These are phyloP conservation scores for Rhizoclosmatium globosum DNA, from an alignment of 192 early-diverging fungal genomes.

Conservation along the genomic window DNA sequence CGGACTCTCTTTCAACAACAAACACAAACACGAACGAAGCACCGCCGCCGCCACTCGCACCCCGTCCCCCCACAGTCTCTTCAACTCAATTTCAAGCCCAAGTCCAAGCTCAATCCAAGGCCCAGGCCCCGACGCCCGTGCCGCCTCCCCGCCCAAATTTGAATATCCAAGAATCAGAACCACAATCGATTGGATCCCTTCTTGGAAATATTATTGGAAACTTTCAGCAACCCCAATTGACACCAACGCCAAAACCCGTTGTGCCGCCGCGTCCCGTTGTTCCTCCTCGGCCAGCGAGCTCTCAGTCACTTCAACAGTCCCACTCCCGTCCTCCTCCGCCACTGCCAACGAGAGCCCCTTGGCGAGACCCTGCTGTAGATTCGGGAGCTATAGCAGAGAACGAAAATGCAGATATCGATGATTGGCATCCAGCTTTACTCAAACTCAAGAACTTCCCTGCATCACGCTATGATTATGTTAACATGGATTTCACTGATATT, in stretches of 20 bases:
- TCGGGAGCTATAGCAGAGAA: background rate
- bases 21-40: background rate
- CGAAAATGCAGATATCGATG: background rate
- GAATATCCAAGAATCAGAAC: background rate
- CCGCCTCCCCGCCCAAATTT: too few relatives aligned
- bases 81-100: too few relatives aligned
- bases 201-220: too few relatives aligned
- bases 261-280: background rate
- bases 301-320: background rate
- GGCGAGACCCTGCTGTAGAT: background rate
- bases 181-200: background rate
- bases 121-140: too few relatives aligned
- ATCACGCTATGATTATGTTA: background rate
- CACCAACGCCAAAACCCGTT: background rate
- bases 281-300: background rate
- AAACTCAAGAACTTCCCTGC: background rate
- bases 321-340: background rate
- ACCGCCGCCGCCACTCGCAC: background rate
- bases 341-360: background rate
- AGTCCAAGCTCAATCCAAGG: too few relatives aligned
- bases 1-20: background rate
- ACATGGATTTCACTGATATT: background rate
- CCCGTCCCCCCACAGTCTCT: background rate
- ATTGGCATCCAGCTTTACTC: slow-evolving; percentile 13
- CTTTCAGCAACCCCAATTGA: background rate